Base-by-base conservation (phyloP, 352 stramenopile genomes). In the Phytophthora lateralis region DNA sequence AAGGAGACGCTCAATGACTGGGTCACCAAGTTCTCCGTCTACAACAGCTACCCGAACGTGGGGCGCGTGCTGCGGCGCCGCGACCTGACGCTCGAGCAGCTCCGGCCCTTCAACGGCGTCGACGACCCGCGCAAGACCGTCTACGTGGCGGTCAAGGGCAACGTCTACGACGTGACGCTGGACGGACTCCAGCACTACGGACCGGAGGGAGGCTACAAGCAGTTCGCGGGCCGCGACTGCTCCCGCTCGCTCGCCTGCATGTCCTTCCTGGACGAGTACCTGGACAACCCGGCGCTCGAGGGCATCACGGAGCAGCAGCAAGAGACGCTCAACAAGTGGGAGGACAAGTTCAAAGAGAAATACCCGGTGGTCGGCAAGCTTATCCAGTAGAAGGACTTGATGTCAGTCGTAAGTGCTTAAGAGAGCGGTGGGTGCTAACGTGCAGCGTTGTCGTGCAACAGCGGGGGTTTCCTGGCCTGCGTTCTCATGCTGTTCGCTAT, bases 141-240 rank as follows among this genome's bases (percentile, higher is more conserved):
- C 52, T 99, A 99, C 69, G 76, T 99, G 37, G 96, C 77, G 18
- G 67, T 97, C 4, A 94, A 95, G 17, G 88, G 95, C 61, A 97
- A 97, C 52, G 96, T 99, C 39, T 99, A 98, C 78, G 97, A 99
- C 76, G 91, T 98, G 46, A 98, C 93, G 18, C 96, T 98, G 70
- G 96, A 98, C 49, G 89, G 96, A 5, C 60, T 83, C 9, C 76
- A 87, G 26, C 97, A 98, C 76, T 99, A 99, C 75, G 93, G 93
- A 30, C 82, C 91, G 1, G 90, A 91, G 35, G 89, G 95, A 17
- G 83, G 91, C 32, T 99, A 99, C 81, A 90, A 98, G 53, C 80
- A 93, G 66, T 98, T 99, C 74, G 97, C 96, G 5, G 97, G 97
- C 12, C 90, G 90, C 34, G 96, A 99, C 69, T 97, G 91, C 54